Conservation (phyloP, 345 rosid species). For the Abelmoschus esculentus region DNA sequence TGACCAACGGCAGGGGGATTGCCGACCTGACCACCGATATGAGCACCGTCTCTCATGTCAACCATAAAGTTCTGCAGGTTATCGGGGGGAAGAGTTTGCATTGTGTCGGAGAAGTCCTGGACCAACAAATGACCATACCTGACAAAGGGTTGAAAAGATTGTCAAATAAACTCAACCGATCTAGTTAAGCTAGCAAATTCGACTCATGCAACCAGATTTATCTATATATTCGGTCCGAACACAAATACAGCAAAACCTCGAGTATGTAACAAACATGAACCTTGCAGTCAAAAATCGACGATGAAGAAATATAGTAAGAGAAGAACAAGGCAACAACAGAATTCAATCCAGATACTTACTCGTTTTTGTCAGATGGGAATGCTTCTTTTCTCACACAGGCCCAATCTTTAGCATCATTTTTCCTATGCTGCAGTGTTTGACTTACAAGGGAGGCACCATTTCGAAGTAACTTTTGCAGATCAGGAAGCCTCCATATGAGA, state of each 20-base stretch:
- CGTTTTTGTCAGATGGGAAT: slow-evolving; percentile 68
- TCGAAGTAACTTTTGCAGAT: slow-evolving; percentile 60
- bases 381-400: slow-evolving; percentile 69
- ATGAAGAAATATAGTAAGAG: not conserved
- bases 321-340: not conserved
- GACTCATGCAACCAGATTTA: not conserved
- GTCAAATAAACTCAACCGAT: not conserved
- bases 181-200: not conserved
- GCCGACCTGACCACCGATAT: slow-evolving; percentile 28
- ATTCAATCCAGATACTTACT: slow-evolving; percentile 39
- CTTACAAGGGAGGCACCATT: slow-evolving; percentile 45
- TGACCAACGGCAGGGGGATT: slow-evolving; percentile 32
- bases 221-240: not conserved
- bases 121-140: slow-evolving; percentile 66
- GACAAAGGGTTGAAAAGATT: not conserved
- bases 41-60: slow-evolving; percentile 41
- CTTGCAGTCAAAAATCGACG: not conserved
- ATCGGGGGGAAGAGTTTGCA: slow-evolving; percentile 72
- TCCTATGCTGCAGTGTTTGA: slow-evolving; percentile 44
- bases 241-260: not conserved
- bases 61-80: slow-evolving; percentile 71
- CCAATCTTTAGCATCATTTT: slow-evolving; percentile 65
- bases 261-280: not conserved
- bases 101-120: slow-evolving; percentile 72
- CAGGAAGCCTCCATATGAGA: slow-evolving; percentile 87